phyloP scores from a whole-genome alignment of 805 yeast genomes.

The Candida tibetensis region DNA sequence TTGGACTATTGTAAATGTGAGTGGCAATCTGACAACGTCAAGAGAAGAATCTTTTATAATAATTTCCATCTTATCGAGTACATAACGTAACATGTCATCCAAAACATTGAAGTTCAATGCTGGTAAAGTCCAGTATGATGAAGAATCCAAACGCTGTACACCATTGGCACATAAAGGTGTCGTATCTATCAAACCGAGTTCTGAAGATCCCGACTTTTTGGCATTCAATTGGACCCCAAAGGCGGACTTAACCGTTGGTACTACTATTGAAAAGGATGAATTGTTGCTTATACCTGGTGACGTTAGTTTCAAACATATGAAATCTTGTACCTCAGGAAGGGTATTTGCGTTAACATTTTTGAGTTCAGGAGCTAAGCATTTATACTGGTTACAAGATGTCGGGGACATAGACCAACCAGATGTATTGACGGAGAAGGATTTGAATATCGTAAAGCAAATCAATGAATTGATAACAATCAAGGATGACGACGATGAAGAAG shows the following conservation, averaged over 20 bases:
- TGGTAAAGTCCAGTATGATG: conserved; percentile 68
- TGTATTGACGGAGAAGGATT: conserved; percentile 59
- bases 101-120: conserved; percentile 63
- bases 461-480: conserved; percentile 44
- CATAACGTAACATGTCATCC: conserved; percentile 11
- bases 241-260: conserved; percentile 41
- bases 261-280: conserved; percentile 50
- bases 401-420: conserved; percentile 61
- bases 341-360: conserved; percentile 66
- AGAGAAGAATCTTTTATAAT: too few species aligned
- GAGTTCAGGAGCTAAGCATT: conserved; percentile 57
- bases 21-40: too few species aligned
- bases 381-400: conserved; percentile 76
- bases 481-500: conserved; percentile 37
- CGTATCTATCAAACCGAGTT: conserved; percentile 56
- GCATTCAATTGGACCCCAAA: conserved; percentile 75
- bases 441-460: conserved; percentile 45
- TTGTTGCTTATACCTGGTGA: conserved; percentile 81
- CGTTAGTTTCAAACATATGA: conserved; percentile 69
- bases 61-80: too few species aligned
- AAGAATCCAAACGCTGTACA: conserved; percentile 57
- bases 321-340: conserved; percentile 72
- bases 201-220: conserved; percentile 70
- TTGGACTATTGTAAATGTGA: too few species aligned
- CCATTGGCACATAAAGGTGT: conserved; percentile 72